Percentiles rank a stretch among this genome's conserved stretches.
Conservation (phyloP, 495 filamentous ascomycete genomes). For the Bacidia gigantensis region DNA sequence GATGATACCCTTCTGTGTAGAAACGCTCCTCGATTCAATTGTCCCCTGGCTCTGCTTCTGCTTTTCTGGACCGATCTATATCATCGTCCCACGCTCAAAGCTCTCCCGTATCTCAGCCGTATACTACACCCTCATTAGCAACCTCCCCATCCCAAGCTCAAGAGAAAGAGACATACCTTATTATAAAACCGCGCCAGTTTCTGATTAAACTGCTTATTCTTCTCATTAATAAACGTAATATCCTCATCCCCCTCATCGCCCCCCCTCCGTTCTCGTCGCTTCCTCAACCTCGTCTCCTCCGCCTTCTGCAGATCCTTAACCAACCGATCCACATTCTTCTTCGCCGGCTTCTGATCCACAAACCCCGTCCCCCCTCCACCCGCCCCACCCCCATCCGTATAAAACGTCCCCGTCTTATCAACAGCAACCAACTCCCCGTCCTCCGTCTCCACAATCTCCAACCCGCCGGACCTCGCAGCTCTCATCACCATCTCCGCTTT, state of each 20-base stretch:
- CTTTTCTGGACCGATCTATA: constrained; percentile 21
- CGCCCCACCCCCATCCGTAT: constrained; percentile 70
- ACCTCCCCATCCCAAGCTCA: neutral
- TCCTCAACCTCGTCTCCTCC: constrained; percentile 73
- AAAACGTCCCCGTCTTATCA: constrained; percentile 80
- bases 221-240: constrained; percentile 98
- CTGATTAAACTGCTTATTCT: constrained; percentile 99
- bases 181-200: constrained; percentile 93
- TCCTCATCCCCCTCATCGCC: constrained; percentile 71
- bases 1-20: neutral
- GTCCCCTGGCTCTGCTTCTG: neutral
- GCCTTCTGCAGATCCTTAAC: constrained; percentile 78
- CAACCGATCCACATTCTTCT: constrained; percentile 78
- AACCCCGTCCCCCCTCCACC: constrained; percentile 70
- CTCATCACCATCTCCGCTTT: constrained; percentile 74
- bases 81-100: constrained; percentile 91
- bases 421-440: constrained; percentile 90
- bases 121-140: constrained; percentile 46
- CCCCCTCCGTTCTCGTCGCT: constrained; percentile 58
- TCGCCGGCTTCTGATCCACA: constrained; percentile 73
- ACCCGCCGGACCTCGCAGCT: constrained; percentile 61
- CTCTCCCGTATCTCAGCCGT: constrained; percentile 93
- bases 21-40: neutral
- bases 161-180: constrained; percentile 43
- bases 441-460: constrained; percentile 87